phyloP scores from a whole-genome alignment of 352 stramenopile genomes.

The Thraustochytrium sp. region DNA sequence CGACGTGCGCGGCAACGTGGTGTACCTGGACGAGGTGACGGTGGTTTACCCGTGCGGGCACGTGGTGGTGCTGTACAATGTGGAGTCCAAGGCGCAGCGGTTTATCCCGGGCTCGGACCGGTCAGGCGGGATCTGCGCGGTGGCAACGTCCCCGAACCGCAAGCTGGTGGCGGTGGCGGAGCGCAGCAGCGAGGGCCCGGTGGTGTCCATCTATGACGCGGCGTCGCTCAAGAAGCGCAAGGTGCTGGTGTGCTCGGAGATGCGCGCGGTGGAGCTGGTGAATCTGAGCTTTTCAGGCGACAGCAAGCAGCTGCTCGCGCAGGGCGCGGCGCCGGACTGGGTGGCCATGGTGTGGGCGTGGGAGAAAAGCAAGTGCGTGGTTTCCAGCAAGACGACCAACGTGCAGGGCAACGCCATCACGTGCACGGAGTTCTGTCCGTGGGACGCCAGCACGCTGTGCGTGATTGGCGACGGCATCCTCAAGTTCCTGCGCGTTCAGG shows the following conservation, averaged over 20 bases:
- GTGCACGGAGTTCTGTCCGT: conserved; percentile 78
- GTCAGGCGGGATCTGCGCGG: conserved; percentile 51
- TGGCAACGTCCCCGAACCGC: conserved; percentile 62
- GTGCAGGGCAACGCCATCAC: conserved; percentile 60
- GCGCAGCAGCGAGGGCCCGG: conserved; percentile 58
- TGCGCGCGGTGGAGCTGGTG: conserved; percentile 61
- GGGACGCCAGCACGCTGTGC: conserved; percentile 70
- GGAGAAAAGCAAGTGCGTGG: conserved; percentile 81
- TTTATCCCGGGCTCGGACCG: conserved; percentile 7
- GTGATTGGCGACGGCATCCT: conserved; percentile 76
- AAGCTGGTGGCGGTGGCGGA: conserved; percentile 80
- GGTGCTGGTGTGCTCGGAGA: conserved; percentile 68
- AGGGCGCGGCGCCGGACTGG: conserved; percentile 79
- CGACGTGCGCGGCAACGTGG: conserved; percentile 55
- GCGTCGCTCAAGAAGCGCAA: conserved; percentile 72
- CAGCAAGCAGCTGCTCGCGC: conserved; percentile 77
- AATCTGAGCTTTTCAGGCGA: conserved; percentile 77
- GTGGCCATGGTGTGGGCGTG: conserved; percentile 78
- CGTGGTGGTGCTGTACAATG: conserved; percentile 71
- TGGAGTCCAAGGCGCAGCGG: conserved; percentile 79
- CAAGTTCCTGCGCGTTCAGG: conserved; percentile 77
- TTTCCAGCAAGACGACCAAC: conserved; percentile 61
- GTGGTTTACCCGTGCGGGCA: conserved; percentile 75
- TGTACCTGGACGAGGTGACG: conserved; percentile 59
- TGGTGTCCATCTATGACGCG: conserved; percentile 82